These are phyloP conservation scores for Aphanomyces euteiches DNA, from an alignment of 352 stramenopile genomes.

Conservation along the genomic window DNA sequence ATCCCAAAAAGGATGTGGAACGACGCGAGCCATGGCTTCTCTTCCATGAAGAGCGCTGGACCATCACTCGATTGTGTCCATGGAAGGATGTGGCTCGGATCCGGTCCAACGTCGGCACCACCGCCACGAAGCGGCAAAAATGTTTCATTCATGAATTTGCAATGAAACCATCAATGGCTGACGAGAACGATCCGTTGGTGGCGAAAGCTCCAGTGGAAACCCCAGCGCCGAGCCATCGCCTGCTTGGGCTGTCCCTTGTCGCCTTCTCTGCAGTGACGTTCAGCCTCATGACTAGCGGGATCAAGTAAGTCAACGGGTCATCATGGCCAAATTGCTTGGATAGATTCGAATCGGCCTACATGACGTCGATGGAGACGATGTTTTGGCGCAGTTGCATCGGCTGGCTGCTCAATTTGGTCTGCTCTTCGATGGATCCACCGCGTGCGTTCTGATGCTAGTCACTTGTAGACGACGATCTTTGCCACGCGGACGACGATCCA, in stretches of 20 bases:
- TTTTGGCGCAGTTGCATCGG: neutral
- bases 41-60: too few relatives aligned
- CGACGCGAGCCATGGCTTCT: too few relatives aligned
- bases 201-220: neutral
- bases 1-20: too few relatives aligned
- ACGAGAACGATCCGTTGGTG: neutral
- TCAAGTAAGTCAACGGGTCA: slow-evolving; percentile 1
- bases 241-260: slow-evolving; percentile 6
- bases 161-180: neutral
- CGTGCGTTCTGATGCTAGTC: neutral
- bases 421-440: neutral
- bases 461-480: neutral
- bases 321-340: neutral
- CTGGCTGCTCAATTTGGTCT: slow-evolving; percentile 8
- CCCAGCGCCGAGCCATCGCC: neutral
- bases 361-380: slow-evolving; percentile 10
- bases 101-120: neutral
- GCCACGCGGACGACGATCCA: neutral
- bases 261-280: neutral
- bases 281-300: neutral
- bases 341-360: slow-evolving; percentile 2
- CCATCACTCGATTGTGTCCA: too few relatives aligned
- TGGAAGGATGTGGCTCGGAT: too few relatives aligned
- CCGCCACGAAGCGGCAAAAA: neutral
- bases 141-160: slow-evolving; percentile 11